A percentile compares a stretch with the other conserved stretches of the same genome.
Conservation (phyloP, 495 filamentous ascomycete species). For the Aspergillus campestris region DNA sequence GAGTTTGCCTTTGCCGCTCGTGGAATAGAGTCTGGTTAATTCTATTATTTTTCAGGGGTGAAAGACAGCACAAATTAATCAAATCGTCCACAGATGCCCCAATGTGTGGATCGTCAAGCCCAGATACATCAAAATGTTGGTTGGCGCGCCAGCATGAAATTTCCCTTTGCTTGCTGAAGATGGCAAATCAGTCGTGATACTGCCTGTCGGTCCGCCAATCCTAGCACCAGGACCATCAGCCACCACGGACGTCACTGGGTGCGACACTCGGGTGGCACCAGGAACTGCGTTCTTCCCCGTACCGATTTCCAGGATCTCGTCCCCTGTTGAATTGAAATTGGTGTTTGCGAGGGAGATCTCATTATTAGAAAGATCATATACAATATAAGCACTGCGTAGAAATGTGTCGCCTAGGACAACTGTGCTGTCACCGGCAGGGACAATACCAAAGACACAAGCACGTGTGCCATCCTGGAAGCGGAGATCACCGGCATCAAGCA, state of each 20-base stretch:
- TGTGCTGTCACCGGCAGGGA: constrained; percentile 56
- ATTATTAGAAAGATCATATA: constrained; percentile 84
- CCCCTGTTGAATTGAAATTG: constrained; percentile 62
- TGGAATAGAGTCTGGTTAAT: too few relatives aligned
- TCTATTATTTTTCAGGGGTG: too few relatives aligned
- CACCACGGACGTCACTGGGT: constrained; percentile 47
- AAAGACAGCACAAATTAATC: neutral
- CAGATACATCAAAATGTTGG: too few relatives aligned
- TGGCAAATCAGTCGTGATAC: constrained; percentile 7
- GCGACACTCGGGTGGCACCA: constrained; percentile 55
- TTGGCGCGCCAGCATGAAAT: too few relatives aligned
- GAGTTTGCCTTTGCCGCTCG: too few relatives aligned
- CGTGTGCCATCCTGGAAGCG: constrained; percentile 52
- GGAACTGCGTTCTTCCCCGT: constrained; percentile 57
- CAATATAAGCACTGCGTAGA: constrained; percentile 82
- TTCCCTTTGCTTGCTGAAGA: constrained; percentile 14
- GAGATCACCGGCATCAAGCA: constrained; percentile 53
- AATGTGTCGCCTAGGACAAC: constrained; percentile 87
- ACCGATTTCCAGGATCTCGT: constrained; percentile 64
- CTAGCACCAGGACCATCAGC: constrained; percentile 29
- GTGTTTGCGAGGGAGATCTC: constrained; percentile 83
- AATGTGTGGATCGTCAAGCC: neutral
- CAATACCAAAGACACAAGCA: constrained; percentile 70
- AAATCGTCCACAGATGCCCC: neutral
- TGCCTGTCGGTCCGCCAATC: constrained; percentile 23